Percentiles rank a stretch among this genome's conserved stretches.
Conservation (phyloP, 495 filamentous ascomycete species). For the Cudoniella acicularis region DNA sequence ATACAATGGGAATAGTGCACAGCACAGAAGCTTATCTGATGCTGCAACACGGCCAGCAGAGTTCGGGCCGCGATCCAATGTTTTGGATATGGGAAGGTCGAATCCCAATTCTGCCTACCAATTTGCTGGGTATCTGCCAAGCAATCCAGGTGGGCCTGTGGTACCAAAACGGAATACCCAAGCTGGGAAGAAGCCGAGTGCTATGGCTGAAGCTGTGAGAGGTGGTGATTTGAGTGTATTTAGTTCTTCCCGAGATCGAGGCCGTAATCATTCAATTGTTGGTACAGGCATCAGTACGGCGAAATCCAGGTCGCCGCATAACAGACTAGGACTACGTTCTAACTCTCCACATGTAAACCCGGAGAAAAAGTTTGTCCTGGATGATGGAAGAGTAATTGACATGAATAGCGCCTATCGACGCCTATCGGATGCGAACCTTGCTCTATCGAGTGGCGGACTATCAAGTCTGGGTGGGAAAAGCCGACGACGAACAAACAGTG, state of each 20-base stretch:
- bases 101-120: constrained; percentile 44
- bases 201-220: constrained; percentile 47
- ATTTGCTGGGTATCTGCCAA: constrained; percentile 48
- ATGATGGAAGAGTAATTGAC: constrained; percentile 50
- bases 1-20: constrained; percentile 23
- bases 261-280: constrained; percentile 43
- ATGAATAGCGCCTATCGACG: constrained; percentile 57
- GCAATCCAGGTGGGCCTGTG: constrained; percentile 38
- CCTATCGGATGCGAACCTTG: constrained; percentile 62
- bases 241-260: constrained; percentile 37
- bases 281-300: constrained; percentile 30
- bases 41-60: constrained; percentile 38
- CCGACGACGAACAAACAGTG: constrained; percentile 19
- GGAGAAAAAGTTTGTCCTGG: constrained; percentile 38
- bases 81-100: neutral
- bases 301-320: constrained; percentile 60
- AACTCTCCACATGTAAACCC: constrained; percentile 46
- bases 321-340: constrained; percentile 52
- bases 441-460: constrained; percentile 50
- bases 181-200: constrained; percentile 36
- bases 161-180: constrained; percentile 42
- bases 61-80: constrained; percentile 31
- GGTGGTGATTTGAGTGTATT: constrained; percentile 40
- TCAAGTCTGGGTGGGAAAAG: constrained; percentile 40
- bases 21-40: constrained; percentile 51